Conservation (phyloP, 2,329 filamentous ascomycete species). For the Cryphonectria nitschkei region DNA sequence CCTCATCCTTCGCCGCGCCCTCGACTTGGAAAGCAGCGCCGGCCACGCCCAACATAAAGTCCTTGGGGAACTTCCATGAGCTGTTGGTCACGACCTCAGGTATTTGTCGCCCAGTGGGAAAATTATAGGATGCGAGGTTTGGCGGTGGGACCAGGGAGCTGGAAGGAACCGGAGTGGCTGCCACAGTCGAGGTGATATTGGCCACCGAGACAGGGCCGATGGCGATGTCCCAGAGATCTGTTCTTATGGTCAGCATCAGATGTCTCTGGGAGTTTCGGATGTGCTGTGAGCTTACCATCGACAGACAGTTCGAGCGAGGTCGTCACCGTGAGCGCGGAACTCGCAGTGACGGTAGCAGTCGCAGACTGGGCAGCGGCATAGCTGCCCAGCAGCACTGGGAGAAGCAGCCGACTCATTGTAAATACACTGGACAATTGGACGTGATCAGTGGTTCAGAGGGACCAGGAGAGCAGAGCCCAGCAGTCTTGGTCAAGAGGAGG, state of each 20-base stretch:
- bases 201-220: conserved; percentile 21
- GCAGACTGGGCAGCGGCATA: conserved; percentile 13
- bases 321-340: conserved; percentile 8
- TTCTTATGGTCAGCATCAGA: not conserved
- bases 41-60: conserved; percentile 20
- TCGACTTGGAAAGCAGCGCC: conserved; percentile 23
- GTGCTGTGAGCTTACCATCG: not conserved
- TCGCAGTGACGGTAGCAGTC: conserved; percentile 3
- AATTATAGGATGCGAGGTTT: conserved; percentile 44
- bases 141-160: conserved; percentile 20
- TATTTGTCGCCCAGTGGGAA: conserved; percentile 16
- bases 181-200: conserved; percentile 21
- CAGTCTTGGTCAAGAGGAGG: not conserved
- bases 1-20: conserved; percentile 23
- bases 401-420: conserved; percentile 12
- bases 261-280: too few species aligned
- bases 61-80: conserved; percentile 26
- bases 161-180: conserved; percentile 14
- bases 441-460: not conserved
- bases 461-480: not conserved
- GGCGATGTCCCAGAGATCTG: conserved; percentile 19
- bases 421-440: not conserved
- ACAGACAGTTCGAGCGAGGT: conserved; percentile 19
- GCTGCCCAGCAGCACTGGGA: conserved; percentile 14
- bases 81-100: conserved; percentile 10